These are phyloP conservation scores for Fusarium sp. DNA, from an alignment of 2,329 filamentous ascomycete species.

Conservation along the genomic window DNA sequence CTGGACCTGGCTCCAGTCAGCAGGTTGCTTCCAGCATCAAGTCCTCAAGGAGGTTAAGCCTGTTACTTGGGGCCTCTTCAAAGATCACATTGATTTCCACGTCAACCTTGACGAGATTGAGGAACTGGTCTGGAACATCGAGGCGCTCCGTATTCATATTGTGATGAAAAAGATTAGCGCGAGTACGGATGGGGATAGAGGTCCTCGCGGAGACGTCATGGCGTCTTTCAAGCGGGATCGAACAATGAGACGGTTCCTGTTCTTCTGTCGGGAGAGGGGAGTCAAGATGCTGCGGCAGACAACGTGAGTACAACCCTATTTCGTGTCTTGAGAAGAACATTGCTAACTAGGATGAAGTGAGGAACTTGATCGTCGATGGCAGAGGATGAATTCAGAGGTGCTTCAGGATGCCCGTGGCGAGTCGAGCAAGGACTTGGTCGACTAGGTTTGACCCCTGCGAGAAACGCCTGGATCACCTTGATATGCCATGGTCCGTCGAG, in stretches of 20 bases:
- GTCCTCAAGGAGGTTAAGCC: conserved; percentile 59
- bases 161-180: conserved; percentile 47
- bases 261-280: conserved; percentile 57
- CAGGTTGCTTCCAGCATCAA: conserved; percentile 62
- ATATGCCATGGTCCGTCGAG: background rate
- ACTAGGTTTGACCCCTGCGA: conserved; percentile 31
- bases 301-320: conserved; percentile 49
- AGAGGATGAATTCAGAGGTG: conserved; percentile 47
- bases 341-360: conserved; percentile 44
- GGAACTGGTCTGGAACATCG: conserved; percentile 57
- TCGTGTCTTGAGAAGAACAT: background rate
- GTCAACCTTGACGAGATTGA: conserved; percentile 58
- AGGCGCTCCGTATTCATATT: conserved; percentile 56
- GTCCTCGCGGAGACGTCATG: conserved; percentile 58
- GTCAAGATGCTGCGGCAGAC: conserved; percentile 53
- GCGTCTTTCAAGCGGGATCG: conserved; percentile 63
- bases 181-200: conserved; percentile 44
- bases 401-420: conserved; percentile 43
- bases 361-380: conserved; percentile 52
- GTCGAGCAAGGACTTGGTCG: conserved; percentile 37
- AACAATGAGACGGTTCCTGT: conserved; percentile 63
- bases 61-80: conserved; percentile 61
- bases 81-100: conserved; percentile 62
- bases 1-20: conserved; percentile 61
- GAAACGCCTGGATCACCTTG: background rate